Evolutionary conservation across 2,329 filamentous ascomycete genomes (phyloP).

Genomic region (Pseudogymnoascus sp.): DNA sequence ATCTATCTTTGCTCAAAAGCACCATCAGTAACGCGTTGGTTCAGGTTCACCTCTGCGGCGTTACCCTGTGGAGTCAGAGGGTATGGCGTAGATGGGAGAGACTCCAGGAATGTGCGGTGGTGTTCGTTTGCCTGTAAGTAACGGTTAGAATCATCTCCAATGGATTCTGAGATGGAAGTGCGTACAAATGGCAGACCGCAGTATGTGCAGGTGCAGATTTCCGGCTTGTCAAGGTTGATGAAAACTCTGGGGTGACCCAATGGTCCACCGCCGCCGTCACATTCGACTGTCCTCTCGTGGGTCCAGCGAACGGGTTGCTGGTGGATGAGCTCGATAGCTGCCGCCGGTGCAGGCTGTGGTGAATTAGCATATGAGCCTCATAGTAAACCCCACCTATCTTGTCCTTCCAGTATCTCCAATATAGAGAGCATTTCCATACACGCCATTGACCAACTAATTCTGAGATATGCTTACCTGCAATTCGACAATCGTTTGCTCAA

Average conservation of each 20-base stretch:
- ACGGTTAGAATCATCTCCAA: neutral
- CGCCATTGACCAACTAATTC: neutral
- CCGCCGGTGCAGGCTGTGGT: constrained; percentile 70
- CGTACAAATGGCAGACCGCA: constrained; percentile 89
- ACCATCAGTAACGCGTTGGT: constrained; percentile 50
- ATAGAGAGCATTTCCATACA: neutral
- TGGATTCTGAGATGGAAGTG: constrained; percentile 14
- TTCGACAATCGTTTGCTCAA: constrained; percentile 94
- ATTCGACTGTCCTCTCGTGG: constrained; percentile 70
- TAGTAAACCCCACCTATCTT: neutral
- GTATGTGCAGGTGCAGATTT: constrained; percentile 86
- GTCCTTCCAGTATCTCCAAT: neutral
- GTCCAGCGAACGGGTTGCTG: constrained; percentile 91
- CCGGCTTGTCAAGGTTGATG: constrained; percentile 96
- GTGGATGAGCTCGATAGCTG: constrained; percentile 94
- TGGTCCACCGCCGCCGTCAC: constrained; percentile 86
- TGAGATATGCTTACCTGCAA: constrained; percentile 59
- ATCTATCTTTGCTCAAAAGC: constrained; percentile 51
- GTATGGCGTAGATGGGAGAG: constrained; percentile 71
- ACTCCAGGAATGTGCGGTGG: constrained; percentile 75
- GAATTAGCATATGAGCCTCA: constrained; percentile 12
- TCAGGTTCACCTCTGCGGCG: constrained; percentile 48
- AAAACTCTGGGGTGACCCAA: constrained; percentile 87
- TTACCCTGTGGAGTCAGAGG: constrained; percentile 60
- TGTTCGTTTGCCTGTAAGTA: constrained; percentile 72